Percentiles rank a stretch among this genome's conserved stretches.
Evolutionary conservation across 768 basidiomycete species (phyloP).

Genomic region (Brasilioporus rufonigricans): DNA sequence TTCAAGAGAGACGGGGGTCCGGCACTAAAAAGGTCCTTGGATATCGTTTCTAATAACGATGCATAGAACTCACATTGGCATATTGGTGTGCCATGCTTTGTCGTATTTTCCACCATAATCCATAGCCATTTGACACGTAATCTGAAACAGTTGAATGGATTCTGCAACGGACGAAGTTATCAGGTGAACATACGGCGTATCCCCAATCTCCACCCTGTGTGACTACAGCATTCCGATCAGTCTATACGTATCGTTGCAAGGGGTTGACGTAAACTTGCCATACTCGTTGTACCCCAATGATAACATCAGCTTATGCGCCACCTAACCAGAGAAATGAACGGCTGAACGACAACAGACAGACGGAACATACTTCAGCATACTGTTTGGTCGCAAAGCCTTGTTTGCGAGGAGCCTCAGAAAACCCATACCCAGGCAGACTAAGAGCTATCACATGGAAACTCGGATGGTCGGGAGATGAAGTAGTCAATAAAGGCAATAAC

Average conservation of each 20-base stretch:
- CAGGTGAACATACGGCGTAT: conserved; percentile 24
- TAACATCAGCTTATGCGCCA: conserved; percentile 49
- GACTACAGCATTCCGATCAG: conserved; percentile 29
- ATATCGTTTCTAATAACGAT: neutral
- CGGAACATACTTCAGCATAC: conserved; percentile 48
- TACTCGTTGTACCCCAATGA: conserved; percentile 48
- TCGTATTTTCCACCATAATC: conserved; percentile 39
- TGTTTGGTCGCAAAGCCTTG: conserved; percentile 49
- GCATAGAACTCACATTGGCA: neutral
- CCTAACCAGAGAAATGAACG: conserved; percentile 19
- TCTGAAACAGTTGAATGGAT: conserved; percentile 21
- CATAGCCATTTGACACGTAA: conserved; percentile 33
- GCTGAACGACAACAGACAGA: neutral
- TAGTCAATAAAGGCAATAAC: conserved; percentile 51
- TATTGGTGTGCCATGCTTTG: conserved; percentile 56
- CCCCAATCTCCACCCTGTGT: conserved; percentile 54
- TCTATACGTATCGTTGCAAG: no score
- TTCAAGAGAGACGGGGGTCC: conserved; percentile 27
- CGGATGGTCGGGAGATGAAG: conserved; percentile 41
- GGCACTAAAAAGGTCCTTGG: conserved; percentile 10
- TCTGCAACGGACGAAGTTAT: neutral
- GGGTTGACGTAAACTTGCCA: conserved; percentile 26
- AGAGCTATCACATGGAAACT: conserved; percentile 62
- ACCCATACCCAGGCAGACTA: conserved; percentile 61
- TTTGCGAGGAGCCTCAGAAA: conserved; percentile 55